Evolutionary conservation across 2,329 filamentous ascomycete genomes (phyloP).

Genomic region (Knoxdaviesia capensis): DNA sequence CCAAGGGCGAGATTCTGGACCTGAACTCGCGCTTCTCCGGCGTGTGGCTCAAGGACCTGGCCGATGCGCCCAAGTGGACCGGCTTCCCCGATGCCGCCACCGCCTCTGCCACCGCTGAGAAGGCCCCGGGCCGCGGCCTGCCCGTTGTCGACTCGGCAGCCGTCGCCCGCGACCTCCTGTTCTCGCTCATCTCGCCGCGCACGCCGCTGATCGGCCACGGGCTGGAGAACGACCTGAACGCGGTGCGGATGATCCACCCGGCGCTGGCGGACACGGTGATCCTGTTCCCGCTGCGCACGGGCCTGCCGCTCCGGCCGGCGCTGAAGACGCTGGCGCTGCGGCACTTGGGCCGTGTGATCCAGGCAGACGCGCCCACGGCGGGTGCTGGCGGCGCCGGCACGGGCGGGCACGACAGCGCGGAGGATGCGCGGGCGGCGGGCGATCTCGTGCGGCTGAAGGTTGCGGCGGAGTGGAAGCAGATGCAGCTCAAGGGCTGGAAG

Average conservation of each 20-base stretch:
- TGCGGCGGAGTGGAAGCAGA: constrained; percentile 44
- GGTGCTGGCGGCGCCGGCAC: constrained; percentile 13
- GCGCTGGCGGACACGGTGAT: constrained; percentile 71
- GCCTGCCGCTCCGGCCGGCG: constrained; percentile 57
- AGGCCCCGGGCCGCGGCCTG: constrained; percentile 22
- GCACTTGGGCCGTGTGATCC: constrained; percentile 59
- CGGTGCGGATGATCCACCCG: constrained; percentile 64
- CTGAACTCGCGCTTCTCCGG: constrained; percentile 88
- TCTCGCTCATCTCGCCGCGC: constrained; percentile 49
- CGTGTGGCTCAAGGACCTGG: constrained; percentile 58
- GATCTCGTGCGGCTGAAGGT: constrained; percentile 62
- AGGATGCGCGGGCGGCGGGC: constrained; percentile 78
- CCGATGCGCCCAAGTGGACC: constrained; percentile 40
- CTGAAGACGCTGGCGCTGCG: constrained; percentile 54
- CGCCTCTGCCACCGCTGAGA: constrained; percentile 7
- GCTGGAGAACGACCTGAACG: constrained; percentile 87
- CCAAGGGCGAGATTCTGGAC: constrained; percentile 67
- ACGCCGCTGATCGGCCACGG: constrained; percentile 86
- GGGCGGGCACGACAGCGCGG: constrained; percentile 71
- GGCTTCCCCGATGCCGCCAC: constrained; percentile 11
- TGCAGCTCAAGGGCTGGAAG: constrained; percentile 49
- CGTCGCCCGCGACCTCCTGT: constrained; percentile 56
- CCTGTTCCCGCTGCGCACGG: constrained; percentile 58
- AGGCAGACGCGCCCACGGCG: constrained; percentile 33
- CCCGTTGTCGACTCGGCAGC: constrained; percentile 59